Base-by-base conservation (phyloP, 2,329 filamentous ascomycete genomes). In the Akanthomyces lecanii region DNA sequence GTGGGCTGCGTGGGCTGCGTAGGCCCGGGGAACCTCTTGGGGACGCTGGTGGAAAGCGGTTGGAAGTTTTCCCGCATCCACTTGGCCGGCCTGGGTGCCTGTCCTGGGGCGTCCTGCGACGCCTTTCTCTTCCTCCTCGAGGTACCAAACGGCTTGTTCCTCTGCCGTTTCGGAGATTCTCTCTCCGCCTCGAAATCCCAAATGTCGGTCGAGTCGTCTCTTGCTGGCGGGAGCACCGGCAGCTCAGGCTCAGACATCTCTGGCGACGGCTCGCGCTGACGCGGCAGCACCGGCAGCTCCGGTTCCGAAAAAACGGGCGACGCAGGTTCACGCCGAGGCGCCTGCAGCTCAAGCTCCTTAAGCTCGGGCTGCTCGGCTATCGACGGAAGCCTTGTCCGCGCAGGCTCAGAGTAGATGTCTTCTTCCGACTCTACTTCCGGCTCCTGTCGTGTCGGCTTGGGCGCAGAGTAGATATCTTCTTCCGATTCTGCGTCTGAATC, bases 161-260 rank as follows among this genome's bases (percentile, higher is more conserved):
- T 67, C 40, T 66, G 58, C 25, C 72, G 67, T 5, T 66, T 71
- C 11, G 80, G 78, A 1, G 77, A 76, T 7, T 76, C 73, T 14
- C 83, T 78, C 60, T 79, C 76, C 12, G 83, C 84, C 69, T 86
- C 84, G 28, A 85, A 69, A 38, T 82, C 83, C 83, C 84, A 87
- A 12, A 87, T 77, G 66, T 86, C 75, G 12, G 79, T 80, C 4
- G 79, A 78, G n/a, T 80, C 79, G 30, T 76, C 76, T 30, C 53
- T 59, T 21, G 36, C 21, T 21, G 30, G 33, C 14, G 12, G 38
- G 3, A 40, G 38, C 38, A 11, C 38, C 2, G 38, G 38, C 38
- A 40, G 48, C 48, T 30, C 48, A n/a, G 25, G 48, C 16, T 30
- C 28, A 8, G 48, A 14, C n/a, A 21, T 2, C 14, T 40, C 38